Percentiles rank a stretch among this genome's conserved stretches.
Evolutionary conservation across 2,329 filamentous ascomycete genomes (phyloP).

Genomic region (Fusarium algeriense): DNA sequence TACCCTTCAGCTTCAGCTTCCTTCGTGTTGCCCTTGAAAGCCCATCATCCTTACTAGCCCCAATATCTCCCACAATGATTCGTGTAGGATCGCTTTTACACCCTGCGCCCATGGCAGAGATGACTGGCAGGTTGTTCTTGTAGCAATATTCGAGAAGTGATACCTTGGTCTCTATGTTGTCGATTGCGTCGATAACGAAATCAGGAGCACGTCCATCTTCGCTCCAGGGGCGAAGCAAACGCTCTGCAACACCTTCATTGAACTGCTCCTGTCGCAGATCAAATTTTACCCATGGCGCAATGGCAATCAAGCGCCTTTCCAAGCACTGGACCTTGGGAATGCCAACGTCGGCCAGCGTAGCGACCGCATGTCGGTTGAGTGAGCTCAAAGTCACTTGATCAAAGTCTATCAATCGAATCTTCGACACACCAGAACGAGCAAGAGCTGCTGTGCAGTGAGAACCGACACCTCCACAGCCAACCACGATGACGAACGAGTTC

Average conservation of each 20-base stretch:
- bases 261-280: slow-evolving; percentile 90
- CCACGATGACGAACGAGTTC: slow-evolving; percentile 84
- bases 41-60: slow-evolving; percentile 86
- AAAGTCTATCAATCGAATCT: slow-evolving; percentile 91
- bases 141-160: slow-evolving; percentile 89
- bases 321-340: slow-evolving; percentile 92
- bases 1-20: slow-evolving; percentile 79
- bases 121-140: slow-evolving; percentile 71
- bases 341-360: slow-evolving; percentile 93
- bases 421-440: slow-evolving; percentile 88
- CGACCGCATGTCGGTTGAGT: slow-evolving; percentile 94
- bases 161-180: slow-evolving; percentile 98
- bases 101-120: slow-evolving; percentile 95
- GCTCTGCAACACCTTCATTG: slow-evolving; percentile 72
- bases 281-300: slow-evolving; percentile 92
- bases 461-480: slow-evolving; percentile 94
- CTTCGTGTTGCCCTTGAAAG: slow-evolving; percentile 87
- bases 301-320: slow-evolving; percentile 81
- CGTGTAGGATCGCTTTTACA: slow-evolving; percentile 90
- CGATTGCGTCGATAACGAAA: slow-evolving; percentile 96
- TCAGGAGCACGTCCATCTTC: slow-evolving; percentile 74
- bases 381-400: slow-evolving; percentile 97
- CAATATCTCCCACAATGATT: slow-evolving; percentile 92
- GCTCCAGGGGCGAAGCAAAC: slow-evolving; percentile 76
- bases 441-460: slow-evolving; percentile 91